Conservation (phyloP, 257 asterid genomes). For the Linaria vulgaris region DNA sequence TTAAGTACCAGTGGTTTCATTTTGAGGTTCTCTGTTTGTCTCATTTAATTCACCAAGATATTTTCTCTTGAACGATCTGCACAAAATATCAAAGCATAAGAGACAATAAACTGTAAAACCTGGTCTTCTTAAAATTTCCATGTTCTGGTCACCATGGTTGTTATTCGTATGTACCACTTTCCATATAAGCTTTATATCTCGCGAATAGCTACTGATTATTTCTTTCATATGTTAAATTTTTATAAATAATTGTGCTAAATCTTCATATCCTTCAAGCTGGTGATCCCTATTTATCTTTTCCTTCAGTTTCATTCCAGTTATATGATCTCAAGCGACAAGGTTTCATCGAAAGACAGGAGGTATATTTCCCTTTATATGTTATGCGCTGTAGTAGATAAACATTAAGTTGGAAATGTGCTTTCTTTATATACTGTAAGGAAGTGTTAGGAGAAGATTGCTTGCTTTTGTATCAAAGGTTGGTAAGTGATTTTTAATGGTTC, state of each 20-base stretch:
- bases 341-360: conserved; percentile 86
- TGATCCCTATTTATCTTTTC: conserved; percentile 25
- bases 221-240: conserved; percentile 10
- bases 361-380: conserved; percentile 27
- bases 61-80: conserved; percentile 16
- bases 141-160: neutral
- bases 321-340: conserved; percentile 95
- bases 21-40: conserved; percentile 11
- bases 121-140: neutral
- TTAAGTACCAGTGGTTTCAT: conserved; percentile 41
- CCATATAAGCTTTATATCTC: neutral
- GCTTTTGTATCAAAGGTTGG: neutral
- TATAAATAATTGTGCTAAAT: neutral
- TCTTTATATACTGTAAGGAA: neutral
- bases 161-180: neutral
- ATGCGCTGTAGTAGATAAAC: neutral
- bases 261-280: conserved; percentile 25
- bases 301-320: conserved; percentile 73
- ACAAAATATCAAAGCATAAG: conserved; percentile 6
- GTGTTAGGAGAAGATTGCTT: neutral
- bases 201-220: neutral
- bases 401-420: neutral
- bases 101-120: neutral
- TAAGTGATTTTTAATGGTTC: neutral
- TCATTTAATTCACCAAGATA: conserved; percentile 15